Evolutionary conservation across 108 stramenopile genomes (phyloP).

Genomic region (Cylindrotheca fusiformis): DNA sequence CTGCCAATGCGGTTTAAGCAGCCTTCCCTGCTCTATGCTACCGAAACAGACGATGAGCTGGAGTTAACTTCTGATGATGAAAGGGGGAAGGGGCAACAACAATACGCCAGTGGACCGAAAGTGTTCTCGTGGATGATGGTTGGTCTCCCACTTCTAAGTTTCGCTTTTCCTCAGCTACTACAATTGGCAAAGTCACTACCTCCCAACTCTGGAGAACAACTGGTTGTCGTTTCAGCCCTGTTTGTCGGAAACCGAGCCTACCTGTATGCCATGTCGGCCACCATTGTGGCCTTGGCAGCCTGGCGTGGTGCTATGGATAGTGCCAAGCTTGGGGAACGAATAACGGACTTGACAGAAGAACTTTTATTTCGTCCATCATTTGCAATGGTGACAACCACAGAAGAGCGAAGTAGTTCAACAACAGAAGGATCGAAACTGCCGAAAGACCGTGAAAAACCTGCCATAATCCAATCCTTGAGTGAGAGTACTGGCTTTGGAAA

Average conservation of each 20-base stretch:
- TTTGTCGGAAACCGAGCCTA: slow-evolving; percentile 32
- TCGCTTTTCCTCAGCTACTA: slow-evolving; percentile 12
- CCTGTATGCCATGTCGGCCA: slow-evolving; percentile 19
- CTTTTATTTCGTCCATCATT: slow-evolving; percentile 21
- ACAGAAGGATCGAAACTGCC: background rate
- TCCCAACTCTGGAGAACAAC: slow-evolving; percentile 30
- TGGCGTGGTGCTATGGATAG: slow-evolving; percentile 15
- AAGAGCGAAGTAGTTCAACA: background rate
- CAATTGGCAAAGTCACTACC: slow-evolving; percentile 23
- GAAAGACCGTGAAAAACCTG: slow-evolving; percentile 1
- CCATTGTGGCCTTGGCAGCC: slow-evolving; percentile 29
- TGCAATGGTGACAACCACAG: background rate
- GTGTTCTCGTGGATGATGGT: background rate
- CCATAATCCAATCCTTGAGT: slow-evolving; percentile 7
- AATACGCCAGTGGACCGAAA: too few relatives aligned
- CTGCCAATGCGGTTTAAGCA: too few relatives aligned
- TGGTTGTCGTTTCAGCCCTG: slow-evolving; percentile 17
- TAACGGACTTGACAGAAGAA: slow-evolving; percentile 30
- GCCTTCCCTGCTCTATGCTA: too few relatives aligned
- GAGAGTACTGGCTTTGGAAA: slow-evolving; percentile 19
- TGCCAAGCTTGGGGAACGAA: slow-evolving; percentile 14
- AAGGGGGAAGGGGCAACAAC: too few relatives aligned
- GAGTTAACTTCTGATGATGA: too few relatives aligned
- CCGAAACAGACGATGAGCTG: too few relatives aligned
- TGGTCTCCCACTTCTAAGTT: background rate